Evolutionary conservation across 2,329 filamentous ascomycete species (phyloP).

Genomic region (Phoma sp.): DNA sequence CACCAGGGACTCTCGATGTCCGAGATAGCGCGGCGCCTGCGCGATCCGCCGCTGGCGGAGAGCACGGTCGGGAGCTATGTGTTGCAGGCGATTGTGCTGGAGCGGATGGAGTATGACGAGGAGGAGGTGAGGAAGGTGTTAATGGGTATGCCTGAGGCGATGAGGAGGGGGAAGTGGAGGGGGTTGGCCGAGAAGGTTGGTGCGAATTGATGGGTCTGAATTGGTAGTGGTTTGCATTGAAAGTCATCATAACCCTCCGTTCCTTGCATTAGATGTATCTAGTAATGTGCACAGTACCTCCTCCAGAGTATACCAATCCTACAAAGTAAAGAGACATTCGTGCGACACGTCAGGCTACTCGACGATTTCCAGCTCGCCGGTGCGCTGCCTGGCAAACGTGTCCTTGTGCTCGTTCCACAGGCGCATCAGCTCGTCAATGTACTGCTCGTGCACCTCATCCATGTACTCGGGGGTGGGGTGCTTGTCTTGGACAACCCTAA

Average conservation of each 20-base stretch:
- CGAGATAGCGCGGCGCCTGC: constrained; percentile 30
- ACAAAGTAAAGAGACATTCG: neutral
- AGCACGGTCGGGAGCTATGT: constrained; percentile 41
- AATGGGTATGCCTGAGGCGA: constrained; percentile 24
- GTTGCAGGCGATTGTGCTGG: constrained; percentile 37
- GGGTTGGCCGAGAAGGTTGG: constrained; percentile 32
- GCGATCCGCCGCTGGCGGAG: constrained; percentile 38
- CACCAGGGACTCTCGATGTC: constrained; percentile 33
- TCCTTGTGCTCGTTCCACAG: constrained; percentile 83
- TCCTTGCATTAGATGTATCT: neutral
- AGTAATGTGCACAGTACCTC: neutral
- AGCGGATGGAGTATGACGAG: constrained; percentile 35
- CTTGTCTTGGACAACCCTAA: constrained; percentile 68
- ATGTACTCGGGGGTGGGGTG: constrained; percentile 77
- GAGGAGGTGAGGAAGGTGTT: constrained; percentile 31
- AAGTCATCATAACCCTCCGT: no score
- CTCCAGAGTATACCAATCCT: neutral
- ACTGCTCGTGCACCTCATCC: constrained; percentile 78
- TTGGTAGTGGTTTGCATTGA: no score
- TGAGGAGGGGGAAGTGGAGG: constrained; percentile 37
- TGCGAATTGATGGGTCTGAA: neutral
- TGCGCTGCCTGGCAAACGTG: constrained; percentile 68
- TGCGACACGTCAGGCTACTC: constrained; percentile 49
- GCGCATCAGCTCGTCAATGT: constrained; percentile 75
- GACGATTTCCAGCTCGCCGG: constrained; percentile 71